Evolutionary conservation across 106 monocot species (phyloP), one percentile per base, ranked within the genome.

Genomic region (Triglochin maritima): DNA sequence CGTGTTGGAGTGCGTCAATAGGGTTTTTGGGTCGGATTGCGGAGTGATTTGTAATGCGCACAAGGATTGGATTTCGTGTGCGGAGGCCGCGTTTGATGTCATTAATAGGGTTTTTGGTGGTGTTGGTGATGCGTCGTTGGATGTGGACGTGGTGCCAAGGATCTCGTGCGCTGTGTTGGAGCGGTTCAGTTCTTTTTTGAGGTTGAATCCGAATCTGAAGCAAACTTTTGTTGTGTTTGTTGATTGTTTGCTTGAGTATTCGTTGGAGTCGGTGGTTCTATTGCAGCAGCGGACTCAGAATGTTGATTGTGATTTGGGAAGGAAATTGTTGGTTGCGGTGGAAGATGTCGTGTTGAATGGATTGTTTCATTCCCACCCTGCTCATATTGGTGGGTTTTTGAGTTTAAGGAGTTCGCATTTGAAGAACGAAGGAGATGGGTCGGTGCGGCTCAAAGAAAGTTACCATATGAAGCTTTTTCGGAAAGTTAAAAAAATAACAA

Each of bases 281-380:
- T 60, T 96, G 73, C 77, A 79, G 44, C 11, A 67, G 50, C 76
- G 69, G 52, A 62, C 3, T 3, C 69, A 58, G 57, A 50, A 72
- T 13, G 45, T 68, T 3, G 76, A 71, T 54, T 62, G 17, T 72
- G 69, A 57, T 63, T 48, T 68, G 14, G 63, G 51, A 44, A 50
- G 69, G 54, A 73, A 50, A 48, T 69, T 81, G 29, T 57, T 90
- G 67, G 74, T 14, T 53, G 66, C 65, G 14, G 63, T 96, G 59
- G 85, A 90, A 60, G 83, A 85, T 66, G 64, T 85, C 47, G 63
- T 96, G 55, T 74, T 73, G 9, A 90, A 86, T 76, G 90, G 90
- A 44, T 64, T 96, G 76, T 96, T 90, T 65, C 91, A 91, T 46
- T 83, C 88, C 71, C 85, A 91, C 46, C 86, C 88, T 50, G 49